Conservation (phyloP, 306 rosid species). For the Rosa persica region DNA sequence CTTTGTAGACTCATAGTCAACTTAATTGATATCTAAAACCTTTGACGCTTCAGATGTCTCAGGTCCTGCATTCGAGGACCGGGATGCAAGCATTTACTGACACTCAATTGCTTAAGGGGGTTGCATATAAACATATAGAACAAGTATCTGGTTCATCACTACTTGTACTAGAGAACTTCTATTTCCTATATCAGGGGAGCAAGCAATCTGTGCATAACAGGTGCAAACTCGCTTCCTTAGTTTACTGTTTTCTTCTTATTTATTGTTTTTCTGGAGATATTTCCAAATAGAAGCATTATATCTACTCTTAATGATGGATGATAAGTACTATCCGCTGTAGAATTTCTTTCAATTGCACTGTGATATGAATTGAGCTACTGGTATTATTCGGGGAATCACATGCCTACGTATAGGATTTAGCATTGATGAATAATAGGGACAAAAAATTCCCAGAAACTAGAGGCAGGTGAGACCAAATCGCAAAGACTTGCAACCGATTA, state of each 20-base stretch:
- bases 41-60: no score
- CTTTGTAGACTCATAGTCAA: no score
- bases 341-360: neutral
- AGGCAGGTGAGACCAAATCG: no score
- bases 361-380: neutral
- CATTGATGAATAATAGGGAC: neutral
- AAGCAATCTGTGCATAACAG: neutral
- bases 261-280: no score
- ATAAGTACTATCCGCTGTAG: neutral
- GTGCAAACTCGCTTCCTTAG: neutral
- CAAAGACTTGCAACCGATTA: no score
- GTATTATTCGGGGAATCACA: neutral
- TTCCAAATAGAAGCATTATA: neutral
- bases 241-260: no score
- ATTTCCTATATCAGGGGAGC: neutral
- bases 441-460: no score
- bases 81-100: no score
- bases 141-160: neutral
- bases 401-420: neutral
- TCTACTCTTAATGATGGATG: neutral
- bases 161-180: neutral
- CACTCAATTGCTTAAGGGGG: neutral
- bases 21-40: no score
- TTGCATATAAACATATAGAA: neutral
- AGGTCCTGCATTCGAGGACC: no score